These are phyloP conservation scores for Schrenkiella parvula DNA, from an alignment of 345 rosid genomes.

Conservation along the genomic window DNA sequence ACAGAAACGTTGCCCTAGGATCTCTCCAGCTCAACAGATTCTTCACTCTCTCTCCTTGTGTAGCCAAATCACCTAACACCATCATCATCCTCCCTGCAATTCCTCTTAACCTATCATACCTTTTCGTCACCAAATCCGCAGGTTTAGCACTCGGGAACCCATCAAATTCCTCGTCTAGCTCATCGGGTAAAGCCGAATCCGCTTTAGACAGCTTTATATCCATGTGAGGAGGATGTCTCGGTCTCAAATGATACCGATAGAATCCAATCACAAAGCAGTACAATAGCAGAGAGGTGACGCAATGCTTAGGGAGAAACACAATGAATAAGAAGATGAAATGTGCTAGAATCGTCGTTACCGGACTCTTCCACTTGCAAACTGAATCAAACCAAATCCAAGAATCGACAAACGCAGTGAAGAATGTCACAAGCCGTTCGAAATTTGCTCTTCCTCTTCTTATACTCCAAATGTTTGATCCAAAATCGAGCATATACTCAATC, in stretches of 20 bases:
- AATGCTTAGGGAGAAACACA: constrained; percentile 34
- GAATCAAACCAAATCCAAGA: constrained; percentile 34
- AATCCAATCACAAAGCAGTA: constrained; percentile 42
- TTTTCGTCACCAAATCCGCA: constrained; percentile 25
- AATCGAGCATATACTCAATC: constrained; percentile 37
- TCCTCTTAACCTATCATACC: constrained; percentile 37
- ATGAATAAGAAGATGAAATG: constrained; percentile 42
- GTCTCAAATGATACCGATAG: constrained; percentile 40
- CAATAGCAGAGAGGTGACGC: constrained; percentile 29
- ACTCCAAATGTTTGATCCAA: constrained; percentile 33
- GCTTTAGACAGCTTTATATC: constrained; percentile 35
- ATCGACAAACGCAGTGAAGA: not conserved
- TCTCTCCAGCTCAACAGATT: constrained; percentile 65
- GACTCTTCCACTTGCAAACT: constrained; percentile 33
- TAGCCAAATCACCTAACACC: constrained; percentile 40
- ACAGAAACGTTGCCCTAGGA: constrained; percentile 57
- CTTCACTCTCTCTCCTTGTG: constrained; percentile 64
- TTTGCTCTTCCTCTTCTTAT: constrained; percentile 34
- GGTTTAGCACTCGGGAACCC: constrained; percentile 25
- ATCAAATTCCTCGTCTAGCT: constrained; percentile 37
- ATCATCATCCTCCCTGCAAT: constrained; percentile 36
- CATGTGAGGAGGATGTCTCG: constrained; percentile 40
- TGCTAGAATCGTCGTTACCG: constrained; percentile 37
- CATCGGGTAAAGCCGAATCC: constrained; percentile 25
- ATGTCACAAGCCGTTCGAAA: constrained; percentile 20